phyloP scores from a whole-genome alignment of 257 asterid genomes.

The Fraxinus excelsior region DNA sequence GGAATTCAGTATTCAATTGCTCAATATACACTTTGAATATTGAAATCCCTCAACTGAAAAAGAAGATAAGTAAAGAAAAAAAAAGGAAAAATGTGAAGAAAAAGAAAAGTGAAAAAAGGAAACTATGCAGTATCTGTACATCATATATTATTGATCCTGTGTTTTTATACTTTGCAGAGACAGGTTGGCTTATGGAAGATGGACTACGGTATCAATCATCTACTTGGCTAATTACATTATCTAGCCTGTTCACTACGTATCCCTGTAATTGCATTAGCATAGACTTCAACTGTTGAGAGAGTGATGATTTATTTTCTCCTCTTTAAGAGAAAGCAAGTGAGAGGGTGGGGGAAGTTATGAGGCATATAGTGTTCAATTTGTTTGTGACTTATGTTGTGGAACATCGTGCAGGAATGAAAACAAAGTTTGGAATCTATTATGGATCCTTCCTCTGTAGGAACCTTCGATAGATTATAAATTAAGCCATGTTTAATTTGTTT shows the following conservation, averaged over 20 bases:
- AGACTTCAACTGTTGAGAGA: conserved; percentile 1
- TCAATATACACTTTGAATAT: neutral
- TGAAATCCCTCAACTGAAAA: neutral
- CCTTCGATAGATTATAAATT: no score
- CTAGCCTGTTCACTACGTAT: neutral
- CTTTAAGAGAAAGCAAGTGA: neutral
- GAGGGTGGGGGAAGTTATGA: conserved; percentile 1
- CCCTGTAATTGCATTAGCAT: neutral
- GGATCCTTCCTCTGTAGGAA: neutral
- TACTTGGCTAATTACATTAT: conserved; percentile 19
- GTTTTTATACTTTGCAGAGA: conserved; percentile 55
- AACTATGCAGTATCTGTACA: conserved; percentile 18
- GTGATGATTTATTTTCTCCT: conserved; percentile 1
- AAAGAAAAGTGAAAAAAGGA: neutral
- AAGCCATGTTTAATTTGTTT: no score
- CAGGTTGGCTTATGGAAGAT: conserved; percentile 67
- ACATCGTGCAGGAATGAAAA: neutral
- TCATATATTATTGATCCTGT: conserved; percentile 28
- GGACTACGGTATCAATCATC: conserved; percentile 52
- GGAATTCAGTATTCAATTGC: neutral
- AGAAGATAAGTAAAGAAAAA: neutral
- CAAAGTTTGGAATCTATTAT: neutral
- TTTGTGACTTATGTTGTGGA: no score
- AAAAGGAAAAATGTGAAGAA: neutral
- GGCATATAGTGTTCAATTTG: neutral